Evolutionary conservation across 2,329 filamentous ascomycete genomes (phyloP).

Genomic region (Phyllachora maydis): DNA sequence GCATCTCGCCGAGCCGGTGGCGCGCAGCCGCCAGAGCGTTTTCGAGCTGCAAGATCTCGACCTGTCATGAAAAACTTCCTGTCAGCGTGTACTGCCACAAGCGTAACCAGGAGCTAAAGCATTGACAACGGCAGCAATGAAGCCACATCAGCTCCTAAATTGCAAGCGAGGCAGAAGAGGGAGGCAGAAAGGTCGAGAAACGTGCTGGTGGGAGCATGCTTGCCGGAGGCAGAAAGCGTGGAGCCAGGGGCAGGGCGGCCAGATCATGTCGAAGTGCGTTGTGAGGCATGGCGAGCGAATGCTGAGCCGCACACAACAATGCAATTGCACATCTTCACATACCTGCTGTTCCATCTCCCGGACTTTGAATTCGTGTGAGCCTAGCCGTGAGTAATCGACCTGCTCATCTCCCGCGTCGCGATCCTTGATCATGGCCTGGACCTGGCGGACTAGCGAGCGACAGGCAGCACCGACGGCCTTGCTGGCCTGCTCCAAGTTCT

Average conservation of each 20-base stretch:
- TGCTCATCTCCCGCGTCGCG: constrained; percentile 62
- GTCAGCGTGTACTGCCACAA: too few species aligned
- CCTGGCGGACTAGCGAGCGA: constrained; percentile 71
- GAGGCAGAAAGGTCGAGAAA: neutral
- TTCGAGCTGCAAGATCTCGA: constrained; percentile 91
- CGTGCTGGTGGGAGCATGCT: too few species aligned
- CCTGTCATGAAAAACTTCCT: too few species aligned
- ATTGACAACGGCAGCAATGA: too few species aligned
- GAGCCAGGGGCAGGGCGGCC: too few species aligned
- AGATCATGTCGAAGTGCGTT: too few species aligned
- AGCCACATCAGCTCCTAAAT: too few species aligned
- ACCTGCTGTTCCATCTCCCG: constrained; percentile 99
- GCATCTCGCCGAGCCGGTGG: constrained; percentile 83
- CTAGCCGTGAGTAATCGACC: constrained; percentile 75
- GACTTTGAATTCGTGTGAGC: constrained; percentile 93
- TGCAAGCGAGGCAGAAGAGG: neutral
- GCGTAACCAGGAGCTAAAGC: too few species aligned
- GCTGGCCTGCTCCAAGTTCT: constrained; percentile 72
- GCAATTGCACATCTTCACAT: too few species aligned
- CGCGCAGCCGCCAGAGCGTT: constrained; percentile 65
- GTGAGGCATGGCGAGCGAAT: too few species aligned
- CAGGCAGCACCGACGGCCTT: constrained; percentile 87
- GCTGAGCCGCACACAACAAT: too few species aligned
- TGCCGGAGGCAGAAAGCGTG: too few species aligned
- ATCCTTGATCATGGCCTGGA: constrained; percentile 84